Evolutionary conservation across 495 filamentous ascomycete species (phyloP).

Genomic region (Chlorociboria aeruginascens): DNA sequence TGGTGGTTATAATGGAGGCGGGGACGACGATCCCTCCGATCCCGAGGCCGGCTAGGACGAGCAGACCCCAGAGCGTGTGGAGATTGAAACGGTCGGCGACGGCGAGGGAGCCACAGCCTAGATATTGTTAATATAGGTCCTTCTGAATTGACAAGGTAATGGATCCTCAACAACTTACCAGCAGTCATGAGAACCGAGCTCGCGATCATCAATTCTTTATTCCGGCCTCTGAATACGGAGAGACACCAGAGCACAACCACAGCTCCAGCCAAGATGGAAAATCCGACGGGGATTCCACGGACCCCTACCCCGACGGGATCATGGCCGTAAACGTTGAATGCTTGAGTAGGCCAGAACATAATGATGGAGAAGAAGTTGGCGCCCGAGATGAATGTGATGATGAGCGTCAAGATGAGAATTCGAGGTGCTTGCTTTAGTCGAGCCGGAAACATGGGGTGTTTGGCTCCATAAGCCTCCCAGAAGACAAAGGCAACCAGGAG

Average conservation of each 20-base stretch:
- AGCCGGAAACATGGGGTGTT: constrained; percentile 54
- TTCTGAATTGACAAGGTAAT: too few relatives aligned
- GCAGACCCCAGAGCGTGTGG: constrained; percentile 44
- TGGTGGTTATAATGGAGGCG: constrained; percentile 58
- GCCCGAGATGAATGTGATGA: constrained; percentile 64
- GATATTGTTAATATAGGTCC: too few relatives aligned
- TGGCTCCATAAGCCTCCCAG: constrained; percentile 49
- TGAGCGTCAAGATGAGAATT: constrained; percentile 47
- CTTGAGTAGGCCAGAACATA: constrained; percentile 64
- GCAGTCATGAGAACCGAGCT: constrained; percentile 58
- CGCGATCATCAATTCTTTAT: constrained; percentile 48
- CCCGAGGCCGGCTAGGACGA: constrained; percentile 53
- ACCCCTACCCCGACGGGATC: constrained; percentile 55
- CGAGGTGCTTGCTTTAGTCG: constrained; percentile 51
- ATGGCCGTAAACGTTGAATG: constrained; percentile 64
- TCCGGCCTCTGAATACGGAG: constrained; percentile 47
- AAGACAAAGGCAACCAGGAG: constrained; percentile 43
- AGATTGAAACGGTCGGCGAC: constrained; percentile 46
- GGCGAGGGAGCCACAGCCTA: constrained; percentile 47
- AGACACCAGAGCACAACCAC: constrained; percentile 50
- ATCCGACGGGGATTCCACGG: constrained; percentile 53
- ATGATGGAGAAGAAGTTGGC: constrained; percentile 67
- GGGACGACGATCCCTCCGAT: constrained; percentile 67
- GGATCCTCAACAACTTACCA: constrained; percentile 11
- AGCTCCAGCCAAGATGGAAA: constrained; percentile 50